Evolutionary conservation across 2,329 filamentous ascomycete genomes (phyloP).

Genomic region (Colletotrichum tropicicola): DNA sequence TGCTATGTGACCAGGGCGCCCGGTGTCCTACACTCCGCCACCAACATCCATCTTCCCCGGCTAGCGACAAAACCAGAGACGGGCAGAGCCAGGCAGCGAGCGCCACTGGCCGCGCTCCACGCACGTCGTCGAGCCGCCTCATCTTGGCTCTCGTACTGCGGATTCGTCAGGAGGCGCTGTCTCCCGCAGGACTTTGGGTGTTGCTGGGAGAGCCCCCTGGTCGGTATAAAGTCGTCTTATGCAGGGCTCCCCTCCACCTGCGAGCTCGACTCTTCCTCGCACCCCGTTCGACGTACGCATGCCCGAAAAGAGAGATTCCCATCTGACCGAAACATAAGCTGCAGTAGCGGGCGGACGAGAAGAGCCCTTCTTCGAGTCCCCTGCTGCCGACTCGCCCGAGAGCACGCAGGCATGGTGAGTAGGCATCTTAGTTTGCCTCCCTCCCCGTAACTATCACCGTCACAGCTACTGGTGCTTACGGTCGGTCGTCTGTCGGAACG

Average conservation of each 20-base stretch:
- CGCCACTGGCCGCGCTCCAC: neutral
- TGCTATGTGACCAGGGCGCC: slow-evolving; percentile 1
- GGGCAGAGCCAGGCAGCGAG: neutral
- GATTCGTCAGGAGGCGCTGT: neutral
- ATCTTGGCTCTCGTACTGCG: slow-evolving; percentile 3
- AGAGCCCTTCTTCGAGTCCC: neutral
- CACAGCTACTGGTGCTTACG: too few species aligned
- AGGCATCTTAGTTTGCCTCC: too few species aligned
- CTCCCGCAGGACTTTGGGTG: neutral
- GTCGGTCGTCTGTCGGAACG: too few species aligned
- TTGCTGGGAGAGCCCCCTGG: neutral
- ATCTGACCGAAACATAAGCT: neutral
- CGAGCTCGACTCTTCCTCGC: neutral
- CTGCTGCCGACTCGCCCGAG: slow-evolving; percentile 19
- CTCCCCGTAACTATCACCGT: neutral
- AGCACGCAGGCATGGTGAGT: slow-evolving; percentile 25
- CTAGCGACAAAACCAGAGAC: neutral
- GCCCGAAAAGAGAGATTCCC: neutral
- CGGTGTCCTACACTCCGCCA: slow-evolving; percentile 1
- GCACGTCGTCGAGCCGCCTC: slow-evolving; percentile 7
- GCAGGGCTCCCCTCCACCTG: neutral
- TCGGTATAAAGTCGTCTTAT: slow-evolving; percentile 15
- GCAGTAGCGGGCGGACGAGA: neutral
- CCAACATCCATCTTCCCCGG: neutral
- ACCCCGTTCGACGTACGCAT: neutral